Base-by-base conservation (phyloP, 345 rosid species). In the Dipteronia sinensis region DNA sequence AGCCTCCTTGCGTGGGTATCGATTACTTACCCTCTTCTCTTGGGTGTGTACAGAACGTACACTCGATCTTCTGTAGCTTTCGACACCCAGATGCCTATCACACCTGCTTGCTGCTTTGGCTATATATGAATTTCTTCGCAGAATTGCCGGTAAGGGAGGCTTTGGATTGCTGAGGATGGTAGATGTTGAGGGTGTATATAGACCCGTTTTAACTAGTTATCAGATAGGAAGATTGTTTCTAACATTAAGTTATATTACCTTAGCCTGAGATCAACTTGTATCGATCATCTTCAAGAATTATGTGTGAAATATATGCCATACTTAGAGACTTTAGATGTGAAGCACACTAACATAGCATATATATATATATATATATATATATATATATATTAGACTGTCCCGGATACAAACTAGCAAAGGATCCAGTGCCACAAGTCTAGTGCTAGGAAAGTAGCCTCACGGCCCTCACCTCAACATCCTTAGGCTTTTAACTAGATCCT, bases 401-500 rank as follows among this genome's bases (percentile, higher is more conserved):
- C n/a, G n/a, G n/a, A 82, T 74, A 19, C 49, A 16, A 66, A 38
- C 0, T 22, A 22, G 13, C 83, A 0, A 6, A 42, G 4, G 81
- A 87, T 59, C 85, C 86, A 1, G 79, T 87, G 88, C 3, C 13
- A 4, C 27, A n/a, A n/a, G n/a, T n/a, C n/a, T n/a, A 27, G 23
- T 0, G 7, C 78, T 85, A 4, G 82, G 86, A 31, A 2, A 76
- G 58, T 79, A 85, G 73, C 69, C 42, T 16, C 46, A 70, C 23
- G 61, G 85, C 38, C 69, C 42, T 16, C 46, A 70, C 23, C 65
- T 87, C 38, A 78, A 69, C 31, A 69, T 81, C 55, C 87, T 83
- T 6, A 81, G 81, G 72, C 90, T 87, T 16, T 44, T 77, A 31
- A 80, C 78, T 73, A 15, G 19, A 0, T 87, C 88, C 19, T 87